Evolutionary conservation across 2,329 filamentous ascomycete genomes (phyloP), one percentile per base, ranked within the genome.

Genomic region (Botrytis tulipae): DNA sequence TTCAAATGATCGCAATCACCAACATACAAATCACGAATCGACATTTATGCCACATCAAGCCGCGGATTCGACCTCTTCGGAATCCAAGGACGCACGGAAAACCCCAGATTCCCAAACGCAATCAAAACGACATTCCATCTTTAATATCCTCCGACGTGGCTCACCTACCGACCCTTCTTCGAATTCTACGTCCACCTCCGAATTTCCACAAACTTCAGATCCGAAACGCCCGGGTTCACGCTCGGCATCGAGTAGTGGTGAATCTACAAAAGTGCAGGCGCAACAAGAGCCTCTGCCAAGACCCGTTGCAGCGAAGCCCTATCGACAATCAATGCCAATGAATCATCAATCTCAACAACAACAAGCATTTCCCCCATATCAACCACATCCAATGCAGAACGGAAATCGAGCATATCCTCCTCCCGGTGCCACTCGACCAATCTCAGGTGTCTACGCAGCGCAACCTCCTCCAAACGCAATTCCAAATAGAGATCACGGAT

Each of bases 391-490:
- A 68, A 81, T 83, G 73, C 83, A 83, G 75, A 81, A 78, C 76
- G 76, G 78, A 62, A 76, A 73, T 67, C 81, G 83, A 78, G 80
- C 80, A 42, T 81, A 82, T 54, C 82, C 82, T 77, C 76, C 80
- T 73, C 71, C 82, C 35, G 78, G 76, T 20, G 59, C 76, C 60
- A 80, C 81, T 71, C 83, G 85, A 68, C 86, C 86, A 40, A 80
- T 84, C 72, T 87, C 86, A 65, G 82, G 83, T 46, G 82, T 85
- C 68, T 87, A 86, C 76, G 80, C 84, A 59, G 76, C 79, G 70
- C 82, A 83, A 75, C 79, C 83, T 73, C 81, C 82, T 32, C 74
- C 78, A 22, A 84, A 85, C 75, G 83, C 75, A 77, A 82, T 77
- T 20, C 83, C 72, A 75, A 82, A 75, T 74, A 82, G 73, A 78